A percentile compares a stretch with the other conserved stretches of the same genome.
phyloP scores from a whole-genome alignment of 345 rosid genomes.

The Schrenkiella parvula region DNA sequence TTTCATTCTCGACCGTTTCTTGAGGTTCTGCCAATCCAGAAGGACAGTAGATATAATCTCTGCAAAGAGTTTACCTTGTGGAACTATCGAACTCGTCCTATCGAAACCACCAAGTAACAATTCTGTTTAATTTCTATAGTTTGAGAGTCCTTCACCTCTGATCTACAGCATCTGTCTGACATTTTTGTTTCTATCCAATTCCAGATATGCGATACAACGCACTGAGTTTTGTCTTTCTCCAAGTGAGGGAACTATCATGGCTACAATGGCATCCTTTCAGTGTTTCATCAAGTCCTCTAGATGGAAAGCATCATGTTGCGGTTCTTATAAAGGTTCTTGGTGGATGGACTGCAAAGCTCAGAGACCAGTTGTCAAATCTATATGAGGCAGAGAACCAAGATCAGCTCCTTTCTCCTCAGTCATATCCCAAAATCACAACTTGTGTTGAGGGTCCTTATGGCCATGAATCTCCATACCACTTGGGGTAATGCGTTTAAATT shows the following conservation, averaged over 20 bases:
- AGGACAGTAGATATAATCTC: conserved; percentile 64
- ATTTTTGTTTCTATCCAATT: neutral
- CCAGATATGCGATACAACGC: conserved; percentile 76
- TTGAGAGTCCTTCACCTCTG: neutral
- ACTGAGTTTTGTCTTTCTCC: conserved; percentile 81
- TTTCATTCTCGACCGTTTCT: conserved; percentile 81
- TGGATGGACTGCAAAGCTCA: conserved; percentile 70
- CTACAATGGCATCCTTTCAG: conserved; percentile 98
- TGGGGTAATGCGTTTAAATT: conserved; percentile 43
- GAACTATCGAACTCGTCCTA: conserved; percentile 65
- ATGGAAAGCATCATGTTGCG: conserved; percentile 58
- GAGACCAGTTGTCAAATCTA: conserved; percentile 37
- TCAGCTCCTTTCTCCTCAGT: conserved; percentile 11
- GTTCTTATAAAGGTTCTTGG: conserved; percentile 83
- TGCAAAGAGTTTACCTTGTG: conserved; percentile 73
- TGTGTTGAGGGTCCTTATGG: conserved; percentile 93
- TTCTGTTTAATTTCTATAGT: neutral
- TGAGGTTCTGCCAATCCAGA: conserved; percentile 88
- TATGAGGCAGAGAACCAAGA: conserved; percentile 33
- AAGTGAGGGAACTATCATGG: conserved; percentile 82
- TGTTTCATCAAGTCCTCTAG: conserved; percentile 88
- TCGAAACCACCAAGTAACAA: conserved; percentile 70
- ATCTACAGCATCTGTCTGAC: neutral
- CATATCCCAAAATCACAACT: conserved; percentile 49
- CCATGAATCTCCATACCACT: conserved; percentile 73